Percentiles rank a stretch among this genome's conserved stretches.
Evolutionary conservation across 768 basidiomycete species (phyloP).

Genomic region (Scleroderma citrinum): DNA sequence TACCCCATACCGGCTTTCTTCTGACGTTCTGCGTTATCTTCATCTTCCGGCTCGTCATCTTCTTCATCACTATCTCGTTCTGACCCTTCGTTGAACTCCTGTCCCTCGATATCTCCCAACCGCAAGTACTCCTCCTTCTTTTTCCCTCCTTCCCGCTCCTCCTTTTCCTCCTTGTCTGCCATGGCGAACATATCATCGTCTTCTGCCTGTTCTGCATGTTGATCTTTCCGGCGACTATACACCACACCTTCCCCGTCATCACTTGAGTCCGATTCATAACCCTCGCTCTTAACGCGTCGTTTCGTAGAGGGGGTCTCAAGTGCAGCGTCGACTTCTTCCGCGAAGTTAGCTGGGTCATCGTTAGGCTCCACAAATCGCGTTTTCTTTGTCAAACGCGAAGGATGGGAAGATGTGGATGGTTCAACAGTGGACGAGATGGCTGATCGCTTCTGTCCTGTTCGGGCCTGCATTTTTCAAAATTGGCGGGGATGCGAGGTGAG

Average conservation of each 20-base stretch:
- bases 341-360: slow-evolving; percentile 72
- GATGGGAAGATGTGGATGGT: slow-evolving; percentile 23
- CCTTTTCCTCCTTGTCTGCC: slow-evolving; percentile 50
- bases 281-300: slow-evolving; percentile 72
- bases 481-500: no score
- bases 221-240: slow-evolving; percentile 58
- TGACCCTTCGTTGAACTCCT: slow-evolving; percentile 59
- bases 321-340: slow-evolving; percentile 68
- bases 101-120: slow-evolving; percentile 94
- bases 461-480: slow-evolving; percentile 29
- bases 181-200: slow-evolving; percentile 80
- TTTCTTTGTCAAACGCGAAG: slow-evolving; percentile 45
- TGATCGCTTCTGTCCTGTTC: slow-evolving; percentile 39
- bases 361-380: slow-evolving; percentile 73
- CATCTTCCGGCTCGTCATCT: slow-evolving; percentile 49
- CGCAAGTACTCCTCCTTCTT: slow-evolving; percentile 72
- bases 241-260: slow-evolving; percentile 96
- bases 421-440: slow-evolving; percentile 30
- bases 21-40: slow-evolving; percentile 70
- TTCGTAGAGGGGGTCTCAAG: slow-evolving; percentile 60
- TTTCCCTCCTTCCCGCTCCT: slow-evolving; percentile 41
- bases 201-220: slow-evolving; percentile 55
- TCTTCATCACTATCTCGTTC: slow-evolving; percentile 35
- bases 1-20: slow-evolving; percentile 89
- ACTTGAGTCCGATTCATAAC: slow-evolving; percentile 92